Percentiles rank a stretch among this genome's conserved stretches.
Conservation (phyloP, 1,139 yeast genomes). For the Yamadazyma kanchanaburiensis region DNA sequence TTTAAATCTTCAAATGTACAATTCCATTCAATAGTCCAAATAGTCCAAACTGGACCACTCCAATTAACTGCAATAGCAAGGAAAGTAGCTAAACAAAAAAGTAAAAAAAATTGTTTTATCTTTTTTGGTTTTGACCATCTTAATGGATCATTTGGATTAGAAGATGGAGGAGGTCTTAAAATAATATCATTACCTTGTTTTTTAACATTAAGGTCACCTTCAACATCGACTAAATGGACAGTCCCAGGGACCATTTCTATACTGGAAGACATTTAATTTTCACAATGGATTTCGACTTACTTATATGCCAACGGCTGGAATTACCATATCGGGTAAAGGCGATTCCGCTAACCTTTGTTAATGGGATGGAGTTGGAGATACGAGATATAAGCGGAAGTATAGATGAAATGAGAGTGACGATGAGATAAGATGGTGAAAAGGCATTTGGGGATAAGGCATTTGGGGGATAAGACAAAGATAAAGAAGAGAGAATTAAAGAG, state of each 20-base stretch:
- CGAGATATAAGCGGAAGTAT: no score
- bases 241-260: slow-evolving; percentile 74
- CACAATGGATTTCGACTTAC: no score
- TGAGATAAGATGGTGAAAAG: no score
- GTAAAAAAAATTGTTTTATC: slow-evolving; percentile 27
- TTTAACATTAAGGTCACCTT: slow-evolving; percentile 32
- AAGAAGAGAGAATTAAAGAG: no score
- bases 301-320: no score
- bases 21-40: slow-evolving; percentile 32
- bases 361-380: no score
- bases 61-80: slow-evolving; percentile 41
- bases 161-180: slow-evolving; percentile 38
- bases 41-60: slow-evolving; percentile 39
- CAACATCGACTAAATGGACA: slow-evolving; percentile 52
- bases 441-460: no score
- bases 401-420: no score
- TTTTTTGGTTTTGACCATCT: slow-evolving; percentile 35
- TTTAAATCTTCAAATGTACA: slow-evolving; percentile 26
- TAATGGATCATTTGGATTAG: slow-evolving; percentile 38
- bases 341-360: no score
- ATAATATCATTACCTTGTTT: slow-evolving; percentile 21
- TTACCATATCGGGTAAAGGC: no score
- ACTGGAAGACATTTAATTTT: no score
- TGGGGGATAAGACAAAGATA: no score
- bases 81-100: slow-evolving; percentile 37